These are phyloP conservation scores for Sistotremastrum suecicum DNA, from an alignment of 768 basidiomycete genomes.

Conservation along the genomic window DNA sequence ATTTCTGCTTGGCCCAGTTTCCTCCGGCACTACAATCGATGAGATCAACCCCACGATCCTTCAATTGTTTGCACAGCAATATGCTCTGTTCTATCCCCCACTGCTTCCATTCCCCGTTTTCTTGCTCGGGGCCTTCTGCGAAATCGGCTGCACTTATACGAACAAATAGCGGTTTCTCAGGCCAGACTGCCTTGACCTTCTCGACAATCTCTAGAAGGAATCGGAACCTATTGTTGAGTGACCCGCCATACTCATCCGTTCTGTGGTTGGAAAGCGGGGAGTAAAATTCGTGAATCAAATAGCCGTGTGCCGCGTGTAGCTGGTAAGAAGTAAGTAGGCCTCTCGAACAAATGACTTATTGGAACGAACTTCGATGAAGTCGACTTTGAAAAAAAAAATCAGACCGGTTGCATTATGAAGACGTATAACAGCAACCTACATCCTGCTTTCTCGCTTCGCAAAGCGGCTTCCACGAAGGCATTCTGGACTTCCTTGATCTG, in stretches of 20 bases:
- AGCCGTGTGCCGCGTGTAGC: neutral
- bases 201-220: conserved; percentile 6
- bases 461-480: conserved; percentile 41
- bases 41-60: conserved; percentile 57
- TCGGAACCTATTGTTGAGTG: neutral
- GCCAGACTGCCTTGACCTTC: conserved; percentile 41
- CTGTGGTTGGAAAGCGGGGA: neutral
- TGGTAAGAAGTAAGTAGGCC: neutral
- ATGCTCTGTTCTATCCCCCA: conserved; percentile 75
- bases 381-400: conserved; percentile 23
- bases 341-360: too few relatives aligned
- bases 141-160: conserved; percentile 41
- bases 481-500: conserved; percentile 44
- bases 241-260: neutral
- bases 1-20: conserved; percentile 46
- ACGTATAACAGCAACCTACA: conserved; percentile 26
- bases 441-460: conserved; percentile 43
- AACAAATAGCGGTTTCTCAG: conserved; percentile 55
- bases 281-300: neutral
- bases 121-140: conserved; percentile 37
- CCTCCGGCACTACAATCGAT: conserved; percentile 61
- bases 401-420: too few relatives aligned
- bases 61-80: conserved; percentile 37
- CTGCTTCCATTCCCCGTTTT: conserved; percentile 36
- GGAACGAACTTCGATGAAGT: conserved; percentile 38